Evolutionary conservation across 345 rosid species (phyloP), one percentile per base, ranked within the genome.

Genomic region (Raphanus sativus): DNA sequence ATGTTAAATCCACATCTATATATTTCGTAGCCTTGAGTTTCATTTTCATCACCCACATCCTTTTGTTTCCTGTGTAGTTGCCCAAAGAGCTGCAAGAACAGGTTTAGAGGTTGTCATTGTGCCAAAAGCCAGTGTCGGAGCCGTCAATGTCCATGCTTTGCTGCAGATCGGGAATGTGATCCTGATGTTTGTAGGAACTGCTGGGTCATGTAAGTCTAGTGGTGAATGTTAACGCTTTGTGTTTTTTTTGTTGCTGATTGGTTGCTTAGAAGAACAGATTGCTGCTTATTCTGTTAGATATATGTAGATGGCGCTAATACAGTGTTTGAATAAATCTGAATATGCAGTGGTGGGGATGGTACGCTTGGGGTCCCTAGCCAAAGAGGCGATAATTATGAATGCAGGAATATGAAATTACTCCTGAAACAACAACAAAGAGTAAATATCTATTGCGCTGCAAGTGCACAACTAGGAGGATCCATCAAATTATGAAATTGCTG

Each of bases 61-160:
- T 9, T 17, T 1, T 74, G n/a, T 15, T 68, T 9, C 75, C 75
- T 58, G 67, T 84, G 33, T 78, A 96, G 99, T 74, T 96, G 99
- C 81, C 98, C 94, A 28, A 94, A 94, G 77, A 91, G 86, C 80
- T 94, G 97, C 91, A 94, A 94, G 83, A 91, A 91, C 82, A 90
- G 99, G 64, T 96, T 96, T 81, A 90, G 99, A 87, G 99, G 99
- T 74, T 96, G 99, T 67, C 99, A 96, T 77, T 96, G 99, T 73
- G 99, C 99, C 52, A 96, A 96, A 88, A 96, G 98, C 81, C 99
- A 96, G 81, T 96, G 99, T 65, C 88, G 98, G 77, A 96, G 99
- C 81, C 98, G 99, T 55, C 99, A 96, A 74, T 96, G 99, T 83
- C 99, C 99, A 54, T 96, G 99, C 83, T 96, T 93, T 86, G 99